Percentiles rank a stretch among this genome's conserved stretches.
These are phyloP conservation scores for Athelia psychrophila DNA, from an alignment of 1,284 basidiomycete genomes.

Conservation along the genomic window DNA sequence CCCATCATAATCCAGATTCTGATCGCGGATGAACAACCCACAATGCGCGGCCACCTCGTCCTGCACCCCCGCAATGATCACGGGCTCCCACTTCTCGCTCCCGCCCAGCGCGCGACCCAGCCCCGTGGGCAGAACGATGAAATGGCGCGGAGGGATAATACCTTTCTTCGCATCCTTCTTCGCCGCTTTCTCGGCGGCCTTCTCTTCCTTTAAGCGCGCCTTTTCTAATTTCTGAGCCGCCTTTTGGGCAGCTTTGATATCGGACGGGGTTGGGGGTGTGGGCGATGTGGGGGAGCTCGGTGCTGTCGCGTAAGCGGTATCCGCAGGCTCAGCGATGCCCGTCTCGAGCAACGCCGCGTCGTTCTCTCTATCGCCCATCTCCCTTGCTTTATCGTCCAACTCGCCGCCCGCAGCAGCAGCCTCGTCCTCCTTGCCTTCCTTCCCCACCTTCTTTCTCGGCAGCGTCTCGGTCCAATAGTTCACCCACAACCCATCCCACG, in stretches of 20 bases:
- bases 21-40: conserved; percentile 48
- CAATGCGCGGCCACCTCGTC: conserved; percentile 55
- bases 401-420: too few species aligned
- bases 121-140: conserved; percentile 47
- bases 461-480: conserved; percentile 53
- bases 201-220: conserved; percentile 7
- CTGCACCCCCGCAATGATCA: conserved; percentile 42
- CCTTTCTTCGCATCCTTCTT: conserved; percentile 22
- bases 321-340: conserved; percentile 16
- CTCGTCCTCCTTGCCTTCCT: too few species aligned
- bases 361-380: conserved; percentile 21
- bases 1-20: conserved; percentile 47
- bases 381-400: conserved; percentile 4
- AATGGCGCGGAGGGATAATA: conserved; percentile 37
- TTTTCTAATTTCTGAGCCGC: conserved; percentile 5
- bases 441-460: neutral
- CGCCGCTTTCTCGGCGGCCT: conserved; percentile 13
- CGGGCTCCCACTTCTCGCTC: conserved; percentile 45
- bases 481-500: conserved; percentile 47
- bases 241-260: conserved; percentile 1
- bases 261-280: conserved; percentile 3
- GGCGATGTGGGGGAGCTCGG: neutral
- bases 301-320: neutral
- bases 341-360: conserved; percentile 27
- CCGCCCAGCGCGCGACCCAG: conserved; percentile 38